Conservation (phyloP, 2,329 filamentous ascomycete species). For the Fusarium anthophilum region DNA sequence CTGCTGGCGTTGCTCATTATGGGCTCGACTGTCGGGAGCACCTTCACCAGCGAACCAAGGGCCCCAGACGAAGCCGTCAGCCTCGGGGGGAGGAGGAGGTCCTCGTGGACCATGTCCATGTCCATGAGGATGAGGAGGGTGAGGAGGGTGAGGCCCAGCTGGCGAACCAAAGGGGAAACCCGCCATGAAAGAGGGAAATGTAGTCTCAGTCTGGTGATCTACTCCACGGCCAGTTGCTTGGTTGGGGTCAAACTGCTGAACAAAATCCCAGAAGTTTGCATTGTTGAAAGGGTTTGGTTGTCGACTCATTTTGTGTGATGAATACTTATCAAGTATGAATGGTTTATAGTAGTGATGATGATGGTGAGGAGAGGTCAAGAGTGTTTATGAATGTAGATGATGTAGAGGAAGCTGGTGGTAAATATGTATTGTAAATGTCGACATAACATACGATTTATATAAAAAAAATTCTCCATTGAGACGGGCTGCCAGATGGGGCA, state of each 20-base stretch:
- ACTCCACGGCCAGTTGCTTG: conserved; percentile 49
- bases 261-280: conserved; percentile 48
- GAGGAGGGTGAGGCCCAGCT: conserved; percentile 8
- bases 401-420: conserved; percentile 19
- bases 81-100: conserved; percentile 36
- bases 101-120: conserved; percentile 20
- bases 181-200: conserved; percentile 38
- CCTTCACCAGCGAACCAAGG: conserved; percentile 40
- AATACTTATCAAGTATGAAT: neutral
- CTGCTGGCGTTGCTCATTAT: conserved; percentile 33
- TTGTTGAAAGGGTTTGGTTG: conserved; percentile 37
- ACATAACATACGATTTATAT: conserved; percentile 30
- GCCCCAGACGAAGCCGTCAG: conserved; percentile 39
- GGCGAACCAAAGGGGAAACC: conserved; percentile 49
- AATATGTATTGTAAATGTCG: conserved; percentile 7
- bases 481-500: conserved; percentile 22
- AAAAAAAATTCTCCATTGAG: conserved; percentile 18
- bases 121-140: conserved; percentile 7
- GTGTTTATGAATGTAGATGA: conserved; percentile 10
- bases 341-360: neutral
- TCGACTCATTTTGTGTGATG: conserved; percentile 36
- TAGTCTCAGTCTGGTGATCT: conserved; percentile 47
- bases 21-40: conserved; percentile 30
- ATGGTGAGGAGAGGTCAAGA: neutral
- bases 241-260: conserved; percentile 48